Conservation (phyloP, 257 asterid genomes). For the Solanum tarijense region DNA sequence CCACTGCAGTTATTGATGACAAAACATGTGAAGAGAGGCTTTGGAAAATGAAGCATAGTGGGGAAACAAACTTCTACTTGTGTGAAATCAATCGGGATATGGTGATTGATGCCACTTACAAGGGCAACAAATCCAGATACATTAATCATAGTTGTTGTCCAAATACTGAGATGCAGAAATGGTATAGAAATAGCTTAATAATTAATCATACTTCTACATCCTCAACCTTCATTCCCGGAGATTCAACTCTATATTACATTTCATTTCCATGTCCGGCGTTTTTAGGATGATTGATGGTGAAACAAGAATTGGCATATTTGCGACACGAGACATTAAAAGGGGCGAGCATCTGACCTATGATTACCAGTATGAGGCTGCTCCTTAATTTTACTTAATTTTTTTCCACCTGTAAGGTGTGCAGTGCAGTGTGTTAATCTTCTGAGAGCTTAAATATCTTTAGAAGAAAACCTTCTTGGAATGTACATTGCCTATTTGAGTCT, state of each 20-base stretch:
- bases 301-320: conserved; percentile 97
- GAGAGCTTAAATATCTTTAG: not conserved
- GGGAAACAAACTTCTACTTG: conserved; percentile 85
- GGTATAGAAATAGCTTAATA: conserved; percentile 27
- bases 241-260: conserved; percentile 1
- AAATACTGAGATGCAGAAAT: conserved; percentile 98
- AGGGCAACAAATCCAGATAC: conserved; percentile 96
- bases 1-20: conserved; percentile 83
- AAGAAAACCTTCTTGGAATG: not conserved
- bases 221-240: not conserved
- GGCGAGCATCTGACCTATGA: conserved; percentile 96
- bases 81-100: conserved; percentile 96
- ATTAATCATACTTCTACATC: not conserved
- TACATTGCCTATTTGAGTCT: conserved; percentile 19
- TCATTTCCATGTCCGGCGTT: not conserved
- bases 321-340: conserved; percentile 65
- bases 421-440: not conserved
- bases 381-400: not conserved
- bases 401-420: not conserved
- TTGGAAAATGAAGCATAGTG: conserved; percentile 95
- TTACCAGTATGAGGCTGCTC: conserved; percentile 61
- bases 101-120: conserved; percentile 98
- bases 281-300: conserved; percentile 91
- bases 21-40: conserved; percentile 96
- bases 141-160: conserved; percentile 97